Evolutionary conservation across 2,329 filamentous ascomycete species (phyloP).

Genomic region (Aureobasidium sp.): DNA sequence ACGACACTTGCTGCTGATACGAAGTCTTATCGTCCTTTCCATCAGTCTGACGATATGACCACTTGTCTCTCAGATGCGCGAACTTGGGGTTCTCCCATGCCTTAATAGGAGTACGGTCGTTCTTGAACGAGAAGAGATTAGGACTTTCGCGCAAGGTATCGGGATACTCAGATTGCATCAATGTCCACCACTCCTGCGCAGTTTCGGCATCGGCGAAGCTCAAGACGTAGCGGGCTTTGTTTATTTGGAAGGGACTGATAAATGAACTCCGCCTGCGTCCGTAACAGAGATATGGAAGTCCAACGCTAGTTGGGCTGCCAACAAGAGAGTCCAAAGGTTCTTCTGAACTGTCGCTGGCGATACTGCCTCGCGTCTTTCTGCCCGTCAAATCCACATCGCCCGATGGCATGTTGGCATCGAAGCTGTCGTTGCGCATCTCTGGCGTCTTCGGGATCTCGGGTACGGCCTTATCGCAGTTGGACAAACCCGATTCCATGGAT

Average conservation of each 20-base stretch:
- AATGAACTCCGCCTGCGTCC: slow-evolving; percentile 18
- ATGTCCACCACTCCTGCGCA: slow-evolving; percentile 28
- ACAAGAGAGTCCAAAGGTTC: not conserved
- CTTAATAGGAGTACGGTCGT: slow-evolving; percentile 22
- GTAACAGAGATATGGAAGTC: slow-evolving; percentile 16
- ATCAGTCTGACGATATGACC: slow-evolving; percentile 27
- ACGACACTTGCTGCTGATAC: not conserved
- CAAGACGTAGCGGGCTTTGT: slow-evolving; percentile 25
- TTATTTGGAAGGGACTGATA: slow-evolving; percentile 17
- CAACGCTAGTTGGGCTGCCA: not conserved
- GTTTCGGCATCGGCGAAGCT: slow-evolving; percentile 26
- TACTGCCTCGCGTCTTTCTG: slow-evolving; percentile 9
- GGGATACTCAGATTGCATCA: slow-evolving; percentile 26
- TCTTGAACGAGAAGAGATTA: slow-evolving; percentile 28
- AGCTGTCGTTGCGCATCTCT: slow-evolving; percentile 12
- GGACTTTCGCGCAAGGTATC: slow-evolving; percentile 24
- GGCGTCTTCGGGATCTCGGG: not conserved
- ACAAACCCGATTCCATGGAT: not conserved
- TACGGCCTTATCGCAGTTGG: not conserved
- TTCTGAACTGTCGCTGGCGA: slow-evolving; percentile 8
- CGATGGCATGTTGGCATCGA: not conserved
- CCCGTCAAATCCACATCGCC: not conserved
- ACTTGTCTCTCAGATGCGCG: slow-evolving; percentile 26
- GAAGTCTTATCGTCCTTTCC: slow-evolving; percentile 21
- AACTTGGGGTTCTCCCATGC: slow-evolving; percentile 26